A percentile compares a stretch with the other conserved stretches of the same genome.
These are phyloP conservation scores for Rhodomyrtus psidioides DNA, from an alignment of 441 rosid species.

Conservation along the genomic window DNA sequence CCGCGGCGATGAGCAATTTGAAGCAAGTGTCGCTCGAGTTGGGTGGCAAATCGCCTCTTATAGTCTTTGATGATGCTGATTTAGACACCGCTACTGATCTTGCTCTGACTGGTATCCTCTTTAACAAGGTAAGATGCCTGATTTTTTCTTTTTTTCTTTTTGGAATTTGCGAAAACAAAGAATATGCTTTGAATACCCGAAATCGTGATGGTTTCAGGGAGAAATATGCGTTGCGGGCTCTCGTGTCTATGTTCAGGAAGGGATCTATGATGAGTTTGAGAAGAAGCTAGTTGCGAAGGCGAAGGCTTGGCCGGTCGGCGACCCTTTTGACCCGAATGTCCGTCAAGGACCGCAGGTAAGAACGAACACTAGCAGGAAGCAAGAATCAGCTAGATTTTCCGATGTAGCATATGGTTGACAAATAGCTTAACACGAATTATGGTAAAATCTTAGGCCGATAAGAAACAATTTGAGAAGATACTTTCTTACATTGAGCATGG, in stretches of 20 bases:
- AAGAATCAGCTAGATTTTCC: background rate
- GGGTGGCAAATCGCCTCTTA: conserved; percentile 89
- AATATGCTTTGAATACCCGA: background rate
- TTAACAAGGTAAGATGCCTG: conserved; percentile 43
- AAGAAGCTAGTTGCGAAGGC: conserved; percentile 51
- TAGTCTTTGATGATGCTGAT: conserved; percentile 84
- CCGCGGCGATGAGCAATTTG: conserved; percentile 76
- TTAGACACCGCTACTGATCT: conserved; percentile 42
- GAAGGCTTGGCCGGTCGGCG: conserved; percentile 60
- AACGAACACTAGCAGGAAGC: background rate
- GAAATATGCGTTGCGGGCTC: conserved; percentile 80
- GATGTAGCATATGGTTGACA: background rate
- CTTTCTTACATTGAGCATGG: conserved; percentile 67
- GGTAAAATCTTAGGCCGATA: conserved; percentile 31
- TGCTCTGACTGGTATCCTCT: conserved; percentile 41
- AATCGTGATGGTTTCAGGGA: conserved; percentile 32
- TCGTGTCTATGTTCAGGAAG: conserved; percentile 83
- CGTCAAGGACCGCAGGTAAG: conserved; percentile 79
- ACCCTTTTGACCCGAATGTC: conserved; percentile 56
- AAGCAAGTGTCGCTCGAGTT: conserved; percentile 69
- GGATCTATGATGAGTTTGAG: conserved; percentile 55
- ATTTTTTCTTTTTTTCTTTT: background rate
- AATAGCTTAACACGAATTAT: background rate
- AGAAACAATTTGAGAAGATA: conserved; percentile 44
- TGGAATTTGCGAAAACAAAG: background rate